Evolutionary conservation across 2,329 filamentous ascomycete species (phyloP), one percentile per base, ranked within the genome.

Genomic region (Paraconiothyrium sp.): DNA sequence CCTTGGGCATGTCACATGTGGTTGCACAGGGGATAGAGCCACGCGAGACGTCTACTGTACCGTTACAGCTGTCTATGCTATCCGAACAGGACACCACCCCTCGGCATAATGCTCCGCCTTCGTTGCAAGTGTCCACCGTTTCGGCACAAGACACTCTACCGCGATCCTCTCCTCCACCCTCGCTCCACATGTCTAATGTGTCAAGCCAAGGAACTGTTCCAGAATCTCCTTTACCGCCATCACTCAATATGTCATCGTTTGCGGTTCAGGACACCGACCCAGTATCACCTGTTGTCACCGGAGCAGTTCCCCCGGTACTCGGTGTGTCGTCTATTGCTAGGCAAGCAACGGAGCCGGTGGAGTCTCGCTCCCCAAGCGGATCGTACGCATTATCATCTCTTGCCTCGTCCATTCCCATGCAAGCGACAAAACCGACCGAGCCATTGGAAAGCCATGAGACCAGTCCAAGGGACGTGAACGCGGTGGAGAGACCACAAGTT

Each of bases 401-500:
- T 43, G 71, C 73, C 39, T 77, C 76, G 39, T 64, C 66, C 10
- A 65, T 78, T 30, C 67, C 69, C 47, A 63, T 71, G 34, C 73
- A 78, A 58, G 63, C 68, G 39, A 71, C 71, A 13, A 72, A 71
- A 57, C 70, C 68, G 39, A 71, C 71, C 10, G 73, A 71, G 56
- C 70, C 72, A 16, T 39, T 56, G 22, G 63, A 64, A 57, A 58
- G 39, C 1, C 56, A 22, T 20, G 13, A 22, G 35, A 52, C 24
- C 22, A 34, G 35, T 5, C 41, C 50, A 37, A 41, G 44, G 35
- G 49, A 57, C 9, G 34, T 50, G 22, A 13, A 35, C n/a, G 13
- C 48, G 22, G 61, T 37, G 32, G 48, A 34, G 35, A 44, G 46
- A 16, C n/a, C 24, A 11, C 61, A 58, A 46, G 41, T 54, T 54